Evolutionary conservation across 805 yeast species (phyloP), one percentile per base, ranked within the genome.

Genomic region (Candida coquimbonensis): DNA sequence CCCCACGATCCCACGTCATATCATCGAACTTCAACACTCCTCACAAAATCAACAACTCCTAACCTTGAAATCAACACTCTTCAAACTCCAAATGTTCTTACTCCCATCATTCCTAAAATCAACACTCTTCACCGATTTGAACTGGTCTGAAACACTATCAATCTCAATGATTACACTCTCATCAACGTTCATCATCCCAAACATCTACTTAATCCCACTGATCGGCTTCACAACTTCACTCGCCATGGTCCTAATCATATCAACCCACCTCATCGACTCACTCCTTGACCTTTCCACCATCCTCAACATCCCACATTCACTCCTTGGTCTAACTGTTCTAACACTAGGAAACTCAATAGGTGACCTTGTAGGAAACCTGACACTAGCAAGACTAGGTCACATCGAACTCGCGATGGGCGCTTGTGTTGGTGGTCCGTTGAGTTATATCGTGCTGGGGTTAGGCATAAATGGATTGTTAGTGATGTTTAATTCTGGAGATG

Each of bases 341-440:
- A 96, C 98, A 0, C 66, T 91, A 48, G 98, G 99, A 5, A 93
- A 91, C 62, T 90, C 96, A 1, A 67, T 86, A 7, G 97, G 98
- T 7, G 99, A 91, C 59, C 67, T 90, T 40, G 80, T 90, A 1
- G 83, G 96, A 0, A 88, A 91, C 54, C 62, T 83, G 33, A 83
- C 95, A 0, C 77, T 91, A 25, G 89, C 96, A 0, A 69, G 69
- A 47, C 75, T 87, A 73, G 96, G 96, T 0, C 81, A 78, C 66
- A 87, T 96, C 0, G 73, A 84, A 39, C 85, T 91, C 85, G 97
- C 97, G 0, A 69, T 93, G n/a, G 86, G 93, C 27, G 96, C 97
- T 0, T 90, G 98, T 58, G 84, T 90, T 61, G 98, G 97, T 0
- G 88, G 96, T 1, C 98, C 98, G 0, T 65, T 91, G 47, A 62